Evolutionary conservation across 139 green algal genomes (phyloP), one percentile per base, ranked within the genome.

Genomic region (Chlorella ohadii): DNA sequence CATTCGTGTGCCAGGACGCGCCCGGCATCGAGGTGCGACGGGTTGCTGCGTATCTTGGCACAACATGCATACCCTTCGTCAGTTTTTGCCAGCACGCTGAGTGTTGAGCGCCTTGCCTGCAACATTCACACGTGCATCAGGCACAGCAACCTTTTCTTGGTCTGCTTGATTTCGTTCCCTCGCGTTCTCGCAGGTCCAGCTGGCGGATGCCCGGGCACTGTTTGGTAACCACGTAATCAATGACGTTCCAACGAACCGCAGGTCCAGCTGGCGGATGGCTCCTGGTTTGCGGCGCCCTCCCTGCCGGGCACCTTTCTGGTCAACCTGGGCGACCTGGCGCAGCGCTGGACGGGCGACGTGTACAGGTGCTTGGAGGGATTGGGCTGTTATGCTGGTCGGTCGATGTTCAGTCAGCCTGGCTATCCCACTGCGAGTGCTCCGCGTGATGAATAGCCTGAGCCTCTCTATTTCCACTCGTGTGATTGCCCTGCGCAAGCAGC

Each of bases 271-370:
- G 31, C 51, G 0, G 68, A 55, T 22, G 81, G 67, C 33, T 59
- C 25, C 15, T 89, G 86, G 86, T 41, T 87, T 27, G 41, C 44
- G 23, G 86, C 81, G 5, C 86, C 86, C 44, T 22, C 70, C 36
- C 47, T 87, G 20, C 76, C 81, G 0, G 78, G 86, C 19, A 68
- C 80, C 22, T 70, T 87, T 1, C 38, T 89, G 39, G 86, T 89
- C 15, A 89, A 89, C 81, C 70, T 89, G n/a, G 86, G 86, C n/a
- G 86, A 89, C 76, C 61, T 89, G 86, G 85, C 82, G 27, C 65
- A 56, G 36, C 66, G 51, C 31, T 89, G 86, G 86, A 85, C 65
- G 4, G 81, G 81, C 20, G 81, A 61, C 33, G n/a, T 75, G 51
- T 82, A 84, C 57, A 79, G 55, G 55, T 85, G 41, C 1, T 36